These are phyloP conservation scores for Aphanomyces cochlioides DNA, from an alignment of 352 stramenopile species.

Conservation along the genomic window DNA sequence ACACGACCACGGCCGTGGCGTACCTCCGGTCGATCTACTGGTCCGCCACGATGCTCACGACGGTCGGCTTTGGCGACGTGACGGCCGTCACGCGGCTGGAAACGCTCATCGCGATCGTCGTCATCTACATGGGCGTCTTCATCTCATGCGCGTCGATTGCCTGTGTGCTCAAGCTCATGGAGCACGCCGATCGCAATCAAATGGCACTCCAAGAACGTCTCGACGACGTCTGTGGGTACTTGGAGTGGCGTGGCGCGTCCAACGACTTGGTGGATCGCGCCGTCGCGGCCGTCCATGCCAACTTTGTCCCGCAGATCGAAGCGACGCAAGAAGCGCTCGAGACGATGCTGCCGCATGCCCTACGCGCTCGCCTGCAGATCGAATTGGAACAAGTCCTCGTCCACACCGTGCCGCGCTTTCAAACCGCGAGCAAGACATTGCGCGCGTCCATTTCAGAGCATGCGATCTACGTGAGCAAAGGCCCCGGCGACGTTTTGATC, in stretches of 20 bases:
- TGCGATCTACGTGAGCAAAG: conserved; percentile 28
- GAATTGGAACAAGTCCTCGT: conserved; percentile 24
- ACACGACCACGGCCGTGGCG: conserved; percentile 22
- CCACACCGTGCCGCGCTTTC: conserved; percentile 19
- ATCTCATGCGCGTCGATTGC: conserved; percentile 28
- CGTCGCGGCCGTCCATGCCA: neutral
- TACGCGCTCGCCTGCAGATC: conserved; percentile 22
- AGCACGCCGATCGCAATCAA: conserved; percentile 29
- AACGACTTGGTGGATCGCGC: conserved; percentile 25
- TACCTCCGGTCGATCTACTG: conserved; percentile 68
- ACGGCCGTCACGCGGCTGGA: conserved; percentile 39
- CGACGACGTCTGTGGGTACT: conserved; percentile 29
- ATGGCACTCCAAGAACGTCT: conserved; percentile 30
- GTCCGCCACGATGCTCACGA: conserved; percentile 72
- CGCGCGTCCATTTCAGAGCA: conserved; percentile 23
- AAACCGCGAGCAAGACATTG: conserved; percentile 11
- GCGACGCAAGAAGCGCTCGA: conserved; percentile 15
- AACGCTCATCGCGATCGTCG: conserved; percentile 46
- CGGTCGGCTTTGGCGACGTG: conserved; percentile 71
- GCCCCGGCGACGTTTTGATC: conserved; percentile 10
- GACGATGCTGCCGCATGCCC: conserved; percentile 9
- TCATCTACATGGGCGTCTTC: conserved; percentile 30
- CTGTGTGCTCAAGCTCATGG: conserved; percentile 30
- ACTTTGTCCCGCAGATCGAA: conserved; percentile 25
- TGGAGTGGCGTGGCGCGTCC: conserved; percentile 26